Conservation (phyloP, 2,329 filamentous ascomycete species). For the Trichoderma koningiopsis region DNA sequence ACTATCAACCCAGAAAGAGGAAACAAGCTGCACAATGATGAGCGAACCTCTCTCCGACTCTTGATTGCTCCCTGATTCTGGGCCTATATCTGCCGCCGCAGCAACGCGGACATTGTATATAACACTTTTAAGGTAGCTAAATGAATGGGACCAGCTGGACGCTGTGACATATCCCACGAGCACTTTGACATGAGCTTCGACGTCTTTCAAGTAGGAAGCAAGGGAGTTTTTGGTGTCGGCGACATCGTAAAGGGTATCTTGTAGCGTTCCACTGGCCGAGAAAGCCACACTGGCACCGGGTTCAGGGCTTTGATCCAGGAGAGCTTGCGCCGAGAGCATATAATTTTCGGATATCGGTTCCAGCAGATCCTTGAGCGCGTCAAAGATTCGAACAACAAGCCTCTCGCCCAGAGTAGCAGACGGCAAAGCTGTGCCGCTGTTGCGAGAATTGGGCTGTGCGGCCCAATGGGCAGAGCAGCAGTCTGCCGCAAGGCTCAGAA, state of each 20-base stretch:
- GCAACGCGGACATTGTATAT: conserved; percentile 54
- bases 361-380: conserved; percentile 58
- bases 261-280: conserved; percentile 28
- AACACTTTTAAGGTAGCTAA: conserved; percentile 59
- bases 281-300: conserved; percentile 42
- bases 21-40: conserved; percentile 59
- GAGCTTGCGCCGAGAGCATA: conserved; percentile 56
- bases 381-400: conserved; percentile 58
- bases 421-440: conserved; percentile 28
- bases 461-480: conserved; percentile 66
- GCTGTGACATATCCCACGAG: conserved; percentile 67
- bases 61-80: conserved; percentile 41
- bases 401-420: conserved; percentile 51
- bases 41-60: conserved; percentile 58
- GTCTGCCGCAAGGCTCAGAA: conserved; percentile 65
- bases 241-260: conserved; percentile 28
- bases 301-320: conserved; percentile 55
- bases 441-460: conserved; percentile 39
- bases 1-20: conserved; percentile 66
- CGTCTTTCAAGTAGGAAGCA: conserved; percentile 45
- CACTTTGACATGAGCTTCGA: conserved; percentile 58
- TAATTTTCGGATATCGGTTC: conserved; percentile 61
- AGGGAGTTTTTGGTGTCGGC: conserved; percentile 32
- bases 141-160: conserved; percentile 62
- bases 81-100: conserved; percentile 42